Conservation (phyloP, 2,329 filamentous ascomycete species). For the Pseudogymnoascus sp. region DNA sequence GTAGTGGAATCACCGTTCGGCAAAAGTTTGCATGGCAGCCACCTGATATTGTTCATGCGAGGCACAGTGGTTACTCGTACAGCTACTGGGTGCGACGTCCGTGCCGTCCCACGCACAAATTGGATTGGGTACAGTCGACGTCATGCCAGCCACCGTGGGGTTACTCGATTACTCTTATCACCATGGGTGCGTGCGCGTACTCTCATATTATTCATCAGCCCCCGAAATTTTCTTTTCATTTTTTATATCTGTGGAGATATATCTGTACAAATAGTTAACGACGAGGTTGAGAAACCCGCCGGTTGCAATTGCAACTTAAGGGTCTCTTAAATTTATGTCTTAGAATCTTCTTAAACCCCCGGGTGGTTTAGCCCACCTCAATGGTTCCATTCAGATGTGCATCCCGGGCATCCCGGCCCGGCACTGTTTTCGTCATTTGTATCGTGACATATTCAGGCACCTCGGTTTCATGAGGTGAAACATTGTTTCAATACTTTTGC, state of each 20-base stretch:
- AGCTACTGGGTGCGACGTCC: neutral
- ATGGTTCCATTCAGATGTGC: neutral
- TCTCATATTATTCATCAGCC: neutral
- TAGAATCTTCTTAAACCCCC: neutral
- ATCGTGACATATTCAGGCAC: constrained; percentile 5
- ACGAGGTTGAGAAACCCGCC: neutral
- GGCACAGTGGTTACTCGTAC: neutral
- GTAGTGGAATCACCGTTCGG: neutral
- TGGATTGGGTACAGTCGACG: neutral
- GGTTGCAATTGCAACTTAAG: constrained; percentile 7
- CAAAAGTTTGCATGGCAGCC: constrained; percentile 3
- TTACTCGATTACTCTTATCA: neutral
- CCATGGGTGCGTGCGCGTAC: neutral
- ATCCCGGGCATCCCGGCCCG: neutral
- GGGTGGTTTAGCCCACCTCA: constrained; percentile 5
- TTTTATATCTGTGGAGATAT: neutral
- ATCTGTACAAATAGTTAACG: neutral
- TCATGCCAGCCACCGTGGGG: constrained; percentile 1
- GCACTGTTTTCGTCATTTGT: constrained; percentile 4
- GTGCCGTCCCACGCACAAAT: neutral
- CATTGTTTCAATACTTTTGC: constrained; percentile 8
- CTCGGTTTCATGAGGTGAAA: constrained; percentile 10
- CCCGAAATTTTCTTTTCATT: neutral
- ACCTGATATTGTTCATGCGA: constrained; percentile 4
- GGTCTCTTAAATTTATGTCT: constrained; percentile 1